Base-by-base conservation (phyloP, 2,329 filamentous ascomycete genomes). In the Hypomyces rosellus region DNA sequence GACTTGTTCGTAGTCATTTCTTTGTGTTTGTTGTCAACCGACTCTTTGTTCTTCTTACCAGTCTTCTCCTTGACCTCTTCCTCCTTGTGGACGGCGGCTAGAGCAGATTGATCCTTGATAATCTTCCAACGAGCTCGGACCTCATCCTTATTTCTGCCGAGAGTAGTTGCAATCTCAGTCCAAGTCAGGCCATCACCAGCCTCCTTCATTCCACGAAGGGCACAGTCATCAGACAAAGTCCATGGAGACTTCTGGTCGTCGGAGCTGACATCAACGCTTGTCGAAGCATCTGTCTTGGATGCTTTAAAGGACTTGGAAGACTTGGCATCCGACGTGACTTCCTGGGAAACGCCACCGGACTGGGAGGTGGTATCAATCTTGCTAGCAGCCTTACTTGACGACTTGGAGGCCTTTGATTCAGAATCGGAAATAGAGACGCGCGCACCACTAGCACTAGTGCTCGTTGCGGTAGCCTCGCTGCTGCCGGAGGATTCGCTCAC, bases 181-280 rank as follows among this genome's bases (percentile, higher is more conserved):
- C 67, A 71, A 2, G 61, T 55, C 7, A 60, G 49, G 1, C 42
- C 50, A 14, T 61, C 54, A 12, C 54, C 53, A 1, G 57, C 57
- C 30, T 62, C 60, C 49, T 68, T 71, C 65, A 71, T 67, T 36
- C 61, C 59, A 2, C 60, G 51, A 6, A 71, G 61, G 4, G 67
- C 53, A 11, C 55, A 53, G 45, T 71, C 67, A 22, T 71, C 63
- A 0, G 69, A 70, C 8, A 64, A 45, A 9, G 64, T 60, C 69
- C 69, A 70, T 4, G 30, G 51, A 4, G 49, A 46, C 12, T 7
- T n/a, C 20, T 43, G 8, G 11, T 25, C 38, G 4, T 15, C n/a
- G 15, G 38, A 15, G 38, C 38, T 20, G 37, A 8, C 37, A 40
- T 3, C 14, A 12, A 11, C 36, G n/a, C 8, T n/a, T 12, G 36